Evolutionary conservation across 805 yeast species (phyloP).

Genomic region (Lipomyces lipofer): DNA sequence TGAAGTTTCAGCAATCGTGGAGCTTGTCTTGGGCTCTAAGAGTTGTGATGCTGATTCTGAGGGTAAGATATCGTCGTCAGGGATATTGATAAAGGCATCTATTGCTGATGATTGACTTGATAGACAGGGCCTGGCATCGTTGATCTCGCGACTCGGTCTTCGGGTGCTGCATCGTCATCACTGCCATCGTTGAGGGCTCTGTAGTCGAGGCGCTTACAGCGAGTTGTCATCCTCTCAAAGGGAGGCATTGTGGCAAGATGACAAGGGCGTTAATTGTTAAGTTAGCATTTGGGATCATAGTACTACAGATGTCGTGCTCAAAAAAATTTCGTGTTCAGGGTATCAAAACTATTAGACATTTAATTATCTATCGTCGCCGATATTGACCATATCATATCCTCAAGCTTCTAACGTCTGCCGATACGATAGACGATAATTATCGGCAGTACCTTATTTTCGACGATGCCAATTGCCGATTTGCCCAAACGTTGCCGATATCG

Average conservation of each 20-base stretch:
- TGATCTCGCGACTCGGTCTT: background rate
- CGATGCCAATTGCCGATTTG: background rate
- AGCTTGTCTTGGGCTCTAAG: background rate
- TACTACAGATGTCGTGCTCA: background rate
- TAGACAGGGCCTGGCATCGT: background rate
- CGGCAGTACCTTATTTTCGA: background rate
- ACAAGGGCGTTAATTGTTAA: no score
- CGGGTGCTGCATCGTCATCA: background rate
- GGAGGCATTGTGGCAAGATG: constrained; percentile 1
- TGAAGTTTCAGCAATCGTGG: background rate
- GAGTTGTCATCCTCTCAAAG: background rate
- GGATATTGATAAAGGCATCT: background rate
- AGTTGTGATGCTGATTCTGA: background rate
- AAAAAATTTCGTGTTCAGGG: background rate
- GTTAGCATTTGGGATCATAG: background rate
- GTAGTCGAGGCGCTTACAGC: constrained; percentile 1
- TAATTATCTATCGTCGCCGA: background rate
- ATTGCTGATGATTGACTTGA: background rate
- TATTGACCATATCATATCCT: background rate
- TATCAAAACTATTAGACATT: background rate
- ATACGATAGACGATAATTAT: no score
- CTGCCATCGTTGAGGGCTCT: constrained; percentile 1
- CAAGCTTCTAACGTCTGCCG: background rate
- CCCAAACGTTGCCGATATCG: background rate
- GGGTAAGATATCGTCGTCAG: background rate